Evolutionary conservation across 2,329 filamentous ascomycete genomes (phyloP).

Genomic region (Sarocladiaceae sp.): DNA sequence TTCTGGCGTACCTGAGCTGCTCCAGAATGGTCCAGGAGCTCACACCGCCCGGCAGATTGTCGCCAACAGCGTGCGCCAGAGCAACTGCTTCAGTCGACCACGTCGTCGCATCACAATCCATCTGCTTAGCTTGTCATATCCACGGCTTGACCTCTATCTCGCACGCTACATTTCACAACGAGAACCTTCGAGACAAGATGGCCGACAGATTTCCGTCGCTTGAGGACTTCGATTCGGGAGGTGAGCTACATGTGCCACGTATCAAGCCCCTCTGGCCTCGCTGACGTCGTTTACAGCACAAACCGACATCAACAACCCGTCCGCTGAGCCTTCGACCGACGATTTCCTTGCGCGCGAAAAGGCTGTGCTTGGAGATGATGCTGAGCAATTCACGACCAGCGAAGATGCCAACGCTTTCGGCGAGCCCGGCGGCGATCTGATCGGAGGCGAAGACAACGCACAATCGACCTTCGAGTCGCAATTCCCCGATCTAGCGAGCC

Average conservation of each 20-base stretch:
- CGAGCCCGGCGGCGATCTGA: conserved; percentile 64
- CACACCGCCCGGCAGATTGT: conserved; percentile 33
- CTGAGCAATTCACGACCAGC: conserved; percentile 78
- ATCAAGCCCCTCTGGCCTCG: background rate
- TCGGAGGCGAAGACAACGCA: conserved; percentile 60
- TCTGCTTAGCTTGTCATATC: background rate
- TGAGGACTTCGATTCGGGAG: conserved; percentile 69
- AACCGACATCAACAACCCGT: conserved; percentile 57
- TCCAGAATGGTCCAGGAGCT: conserved; percentile 3
- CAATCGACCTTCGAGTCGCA: conserved; percentile 71
- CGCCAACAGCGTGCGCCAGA: conserved; percentile 2
- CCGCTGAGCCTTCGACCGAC: conserved; percentile 58
- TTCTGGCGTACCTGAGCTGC: background rate
- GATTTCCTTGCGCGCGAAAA: conserved; percentile 93
- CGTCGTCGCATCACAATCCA: background rate
- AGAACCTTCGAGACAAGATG: conserved; percentile 47
- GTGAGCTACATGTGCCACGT: conserved; percentile 33
- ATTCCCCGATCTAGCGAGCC: conserved; percentile 71
- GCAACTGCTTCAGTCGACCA: background rate
- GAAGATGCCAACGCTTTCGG: conserved; percentile 64
- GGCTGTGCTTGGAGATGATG: conserved; percentile 86
- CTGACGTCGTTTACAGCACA: conserved; percentile 49
- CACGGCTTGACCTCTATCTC: background rate
- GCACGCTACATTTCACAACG: conserved; percentile 8
- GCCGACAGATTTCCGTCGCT: conserved; percentile 75